phyloP scores from a whole-genome alignment of 768 basidiomycete genomes.

The Arthromyces matolae region DNA sequence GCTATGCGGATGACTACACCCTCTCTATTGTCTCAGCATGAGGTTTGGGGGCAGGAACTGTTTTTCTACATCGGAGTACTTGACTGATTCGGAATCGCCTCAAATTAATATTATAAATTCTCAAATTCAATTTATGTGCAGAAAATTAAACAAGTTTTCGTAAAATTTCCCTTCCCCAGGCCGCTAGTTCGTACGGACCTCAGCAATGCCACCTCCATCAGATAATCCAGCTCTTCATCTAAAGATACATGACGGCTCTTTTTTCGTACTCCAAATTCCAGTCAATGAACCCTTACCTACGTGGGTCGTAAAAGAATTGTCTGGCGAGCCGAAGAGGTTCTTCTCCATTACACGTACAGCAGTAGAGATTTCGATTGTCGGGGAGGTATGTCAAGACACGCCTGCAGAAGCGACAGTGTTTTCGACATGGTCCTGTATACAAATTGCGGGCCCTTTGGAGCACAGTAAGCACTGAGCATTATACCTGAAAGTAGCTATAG shows the following conservation, averaged over 20 bases:
- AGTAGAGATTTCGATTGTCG: constrained; percentile 63
- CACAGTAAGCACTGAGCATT: constrained; percentile 40
- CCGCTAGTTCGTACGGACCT: too few relatives aligned
- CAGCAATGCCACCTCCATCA: constrained; percentile 41
- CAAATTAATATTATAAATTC: too few relatives aligned
- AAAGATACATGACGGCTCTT: constrained; percentile 38
- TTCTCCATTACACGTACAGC: constrained; percentile 55
- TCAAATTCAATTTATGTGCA: too few relatives aligned
- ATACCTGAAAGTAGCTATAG: too few relatives aligned
- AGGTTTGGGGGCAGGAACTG: neutral
- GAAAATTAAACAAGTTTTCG: too few relatives aligned
- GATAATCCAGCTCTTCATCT: constrained; percentile 45
- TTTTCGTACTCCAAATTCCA: constrained; percentile 44
- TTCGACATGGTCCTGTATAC: constrained; percentile 54
- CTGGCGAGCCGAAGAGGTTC: constrained; percentile 28
- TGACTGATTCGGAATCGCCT: too few relatives aligned
- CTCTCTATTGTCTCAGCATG: constrained; percentile 36
- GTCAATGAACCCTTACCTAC: constrained; percentile 32
- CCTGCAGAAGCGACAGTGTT: constrained; percentile 33
- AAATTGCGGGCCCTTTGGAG: constrained; percentile 64
- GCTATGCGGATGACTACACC: constrained; percentile 32
- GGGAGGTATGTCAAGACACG: constrained; percentile 35
- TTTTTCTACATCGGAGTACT: too few relatives aligned
- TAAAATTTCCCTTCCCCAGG: too few relatives aligned
- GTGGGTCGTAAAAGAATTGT: constrained; percentile 29